phyloP scores from a whole-genome alignment of 331 rosid species.

The Stylosanthes scabra region DNA sequence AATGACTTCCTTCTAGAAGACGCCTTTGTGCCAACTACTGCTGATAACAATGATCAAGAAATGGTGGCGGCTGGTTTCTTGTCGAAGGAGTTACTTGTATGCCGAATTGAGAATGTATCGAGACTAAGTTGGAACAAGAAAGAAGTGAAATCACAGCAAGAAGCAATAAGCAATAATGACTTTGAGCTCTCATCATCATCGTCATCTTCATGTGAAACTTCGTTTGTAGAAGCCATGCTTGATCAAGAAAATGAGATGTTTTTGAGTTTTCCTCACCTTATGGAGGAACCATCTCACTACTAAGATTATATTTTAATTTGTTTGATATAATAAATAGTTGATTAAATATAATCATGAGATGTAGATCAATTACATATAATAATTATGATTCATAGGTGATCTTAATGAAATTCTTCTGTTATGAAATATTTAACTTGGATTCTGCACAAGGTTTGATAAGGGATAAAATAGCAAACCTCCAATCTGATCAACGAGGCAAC shows the following conservation, averaged over 20 bases:
- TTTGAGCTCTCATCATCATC: constrained; percentile 26
- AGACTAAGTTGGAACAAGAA: constrained; percentile 28
- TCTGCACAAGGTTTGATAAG: too few species aligned
- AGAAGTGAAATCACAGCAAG: constrained; percentile 30
- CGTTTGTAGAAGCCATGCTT: constrained; percentile 56
- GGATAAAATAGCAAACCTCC: too few species aligned
- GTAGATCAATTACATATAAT: too few species aligned
- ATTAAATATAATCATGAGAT: too few species aligned
- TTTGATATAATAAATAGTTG: too few species aligned
- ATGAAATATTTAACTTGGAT: too few species aligned
- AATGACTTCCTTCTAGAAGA: constrained; percentile 56
- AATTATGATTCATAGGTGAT: too few species aligned
- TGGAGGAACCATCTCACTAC: constrained; percentile 73
- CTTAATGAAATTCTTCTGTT: too few species aligned
- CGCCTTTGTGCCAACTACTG: constrained; percentile 34
- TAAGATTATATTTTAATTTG: constrained; percentile 20
- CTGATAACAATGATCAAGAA: constrained; percentile 34
- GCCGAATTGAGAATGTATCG: constrained; percentile 21
- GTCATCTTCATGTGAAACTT: constrained; percentile 3
- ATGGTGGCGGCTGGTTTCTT: background rate
- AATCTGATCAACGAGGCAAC: too few species aligned
- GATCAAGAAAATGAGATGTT: constrained; percentile 56
- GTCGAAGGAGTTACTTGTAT: constrained; percentile 12
- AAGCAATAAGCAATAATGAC: constrained; percentile 16
- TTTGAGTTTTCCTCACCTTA: constrained; percentile 49